Base-by-base conservation (phyloP, 306 rosid genomes). In the Quercus alba region DNA sequence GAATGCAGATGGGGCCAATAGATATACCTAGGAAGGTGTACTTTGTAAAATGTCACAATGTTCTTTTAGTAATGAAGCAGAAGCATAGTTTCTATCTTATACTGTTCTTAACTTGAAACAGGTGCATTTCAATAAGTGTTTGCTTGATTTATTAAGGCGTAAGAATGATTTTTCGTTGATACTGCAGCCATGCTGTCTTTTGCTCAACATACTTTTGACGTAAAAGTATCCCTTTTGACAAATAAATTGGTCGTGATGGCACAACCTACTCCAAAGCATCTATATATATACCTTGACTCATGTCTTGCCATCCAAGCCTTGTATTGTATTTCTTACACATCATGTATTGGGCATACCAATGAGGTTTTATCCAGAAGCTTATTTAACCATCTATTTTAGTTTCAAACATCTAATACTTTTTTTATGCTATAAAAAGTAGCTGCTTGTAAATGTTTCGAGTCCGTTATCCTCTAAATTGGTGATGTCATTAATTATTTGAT, bases 1-100 rank as follows among this genome's bases (percentile, higher is more conserved):
- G 68, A 64, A 73, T 54, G 78, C 64, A 59, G 62, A 77, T 72
- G 61, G 72, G 73, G 75, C 64, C 69, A 20, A 56, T 56, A 72
- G 70, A 80, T 41, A 74, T 72, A 20, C 59, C 54, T 21, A 75
- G 46, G 72, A 73, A 19, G 75, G 17, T 72, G 25, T 73, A 33
- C 14, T 68, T 46, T 70, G 52, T 81, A 57, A 25, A 51, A 41
- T 70, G 77, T 44, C 8, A 5, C 44, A 18, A 3, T 51, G 54
- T 31, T 20, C 9, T 79, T 58, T 46, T 13, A 17, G 31, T 66
- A 69, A 31, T n/a, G 28, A 76, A 70, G 71, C 38, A 44, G 33
- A 49, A 30, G 21, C 14, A 74, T 15, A 54, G 72, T 75, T 76
- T 59, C 73, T 41, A 38, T 62, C 41, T 41, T 51, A 15, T 25